These are phyloP conservation scores for Bacidia gigantensis DNA, from an alignment of 495 filamentous ascomycete genomes.

Conservation along the genomic window DNA sequence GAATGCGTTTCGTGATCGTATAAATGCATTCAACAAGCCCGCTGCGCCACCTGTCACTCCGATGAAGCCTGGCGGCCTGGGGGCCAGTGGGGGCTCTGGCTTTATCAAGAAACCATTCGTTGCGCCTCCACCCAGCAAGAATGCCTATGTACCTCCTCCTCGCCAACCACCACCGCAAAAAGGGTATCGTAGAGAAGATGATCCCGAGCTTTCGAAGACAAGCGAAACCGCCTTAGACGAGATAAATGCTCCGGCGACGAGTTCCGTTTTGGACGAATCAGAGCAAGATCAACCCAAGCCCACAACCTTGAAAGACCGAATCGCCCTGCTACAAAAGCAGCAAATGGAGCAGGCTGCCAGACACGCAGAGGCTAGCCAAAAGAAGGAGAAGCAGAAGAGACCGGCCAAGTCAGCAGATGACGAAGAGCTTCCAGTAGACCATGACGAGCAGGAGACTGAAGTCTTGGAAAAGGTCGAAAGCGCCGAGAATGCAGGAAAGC, in stretches of 20 bases:
- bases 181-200: slow-evolving; percentile 77
- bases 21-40: slow-evolving; percentile 90
- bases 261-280: slow-evolving; percentile 39
- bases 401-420: slow-evolving; percentile 71
- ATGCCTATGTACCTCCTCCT: slow-evolving; percentile 74
- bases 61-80: slow-evolving; percentile 60
- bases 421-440: slow-evolving; percentile 24
- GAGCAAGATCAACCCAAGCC: slow-evolving; percentile 72
- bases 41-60: slow-evolving; percentile 74
- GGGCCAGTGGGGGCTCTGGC: slow-evolving; percentile 40
- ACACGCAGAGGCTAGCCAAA: slow-evolving; percentile 63
- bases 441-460: slow-evolving; percentile 22
- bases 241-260: slow-evolving; percentile 44
- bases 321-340: slow-evolving; percentile 86
- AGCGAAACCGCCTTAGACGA: slow-evolving; percentile 41
- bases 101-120: slow-evolving; percentile 99
- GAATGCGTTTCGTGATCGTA: slow-evolving; percentile 81
- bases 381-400: slow-evolving; percentile 77
- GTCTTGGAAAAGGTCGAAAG: slow-evolving; percentile 34
- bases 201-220: slow-evolving; percentile 60
- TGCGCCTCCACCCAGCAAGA: slow-evolving; percentile 81
- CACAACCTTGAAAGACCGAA: slow-evolving; percentile 82
- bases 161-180: slow-evolving; percentile 52
- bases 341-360: slow-evolving; percentile 75
- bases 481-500: slow-evolving; percentile 38